phyloP scores from a whole-genome alignment of 768 basidiomycete species.

The Boletus sensibilis region DNA sequence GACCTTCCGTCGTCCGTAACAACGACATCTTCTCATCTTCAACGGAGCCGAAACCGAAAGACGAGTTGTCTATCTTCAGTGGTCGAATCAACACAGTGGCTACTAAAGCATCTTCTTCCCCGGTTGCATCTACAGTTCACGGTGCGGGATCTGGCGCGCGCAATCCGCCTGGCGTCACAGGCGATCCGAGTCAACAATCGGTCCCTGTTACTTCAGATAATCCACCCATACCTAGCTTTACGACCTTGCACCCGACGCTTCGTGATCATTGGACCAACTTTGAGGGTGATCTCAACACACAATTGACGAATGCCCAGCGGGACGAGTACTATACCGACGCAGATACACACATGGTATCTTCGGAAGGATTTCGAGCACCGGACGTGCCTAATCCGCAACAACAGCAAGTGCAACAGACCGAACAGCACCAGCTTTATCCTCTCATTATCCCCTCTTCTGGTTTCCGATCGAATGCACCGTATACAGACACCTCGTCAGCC shows the following conservation, averaged over 20 bases:
- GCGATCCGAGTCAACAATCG: constrained; percentile 30
- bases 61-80: constrained; percentile 73
- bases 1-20: constrained; percentile 43
- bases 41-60: constrained; percentile 45
- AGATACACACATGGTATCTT: constrained; percentile 15
- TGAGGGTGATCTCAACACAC: constrained; percentile 51
- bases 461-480: constrained; percentile 7
- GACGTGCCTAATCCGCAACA: background rate
- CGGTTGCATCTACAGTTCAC: constrained; percentile 19
- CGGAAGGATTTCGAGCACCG: constrained; percentile 4
- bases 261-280: constrained; percentile 56
- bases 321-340: constrained; percentile 27
- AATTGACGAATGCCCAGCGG: constrained; percentile 40
- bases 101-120: constrained; percentile 40
- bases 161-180: constrained; percentile 14
- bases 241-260: constrained; percentile 53
- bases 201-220: constrained; percentile 31
- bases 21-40: constrained; percentile 60
- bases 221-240: constrained; percentile 32
- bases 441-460: constrained; percentile 23
- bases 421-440: constrained; percentile 26
- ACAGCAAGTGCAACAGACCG: constrained; percentile 15
- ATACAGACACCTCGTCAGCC: background rate
- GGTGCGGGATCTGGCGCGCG: background rate
- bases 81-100: constrained; percentile 68